These are phyloP conservation scores for Cercospora beticola DNA, from an alignment of 2,329 filamentous ascomycete genomes.

Conservation along the genomic window DNA sequence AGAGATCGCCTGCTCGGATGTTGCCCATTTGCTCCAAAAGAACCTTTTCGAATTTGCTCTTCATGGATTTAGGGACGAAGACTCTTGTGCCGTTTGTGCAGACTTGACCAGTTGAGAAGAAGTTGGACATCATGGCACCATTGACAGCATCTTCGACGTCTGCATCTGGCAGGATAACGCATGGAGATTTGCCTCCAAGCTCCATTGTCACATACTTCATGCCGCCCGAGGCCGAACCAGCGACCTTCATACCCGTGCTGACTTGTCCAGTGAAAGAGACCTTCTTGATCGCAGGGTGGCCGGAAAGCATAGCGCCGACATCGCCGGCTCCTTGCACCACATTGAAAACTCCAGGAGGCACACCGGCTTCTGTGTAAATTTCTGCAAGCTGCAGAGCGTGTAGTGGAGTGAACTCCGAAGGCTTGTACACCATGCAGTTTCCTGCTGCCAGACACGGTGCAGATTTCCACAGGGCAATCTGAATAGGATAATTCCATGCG, in stretches of 20 bases:
- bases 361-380: constrained; percentile 73
- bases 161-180: constrained; percentile 77
- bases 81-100: constrained; percentile 91
- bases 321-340: constrained; percentile 78
- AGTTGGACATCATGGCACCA: constrained; percentile 90
- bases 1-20: constrained; percentile 70
- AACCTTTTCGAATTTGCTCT: constrained; percentile 65
- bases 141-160: constrained; percentile 78
- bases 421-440: constrained; percentile 90
- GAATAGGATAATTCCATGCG: constrained; percentile 90
- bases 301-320: constrained; percentile 72
- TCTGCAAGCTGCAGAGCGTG: constrained; percentile 73
- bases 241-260: constrained; percentile 78
- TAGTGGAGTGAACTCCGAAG: constrained; percentile 82
- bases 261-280: constrained; percentile 90
- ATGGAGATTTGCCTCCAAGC: constrained; percentile 80
- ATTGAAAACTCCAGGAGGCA: constrained; percentile 83
- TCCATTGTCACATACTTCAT: constrained; percentile 96
- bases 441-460: constrained; percentile 81
- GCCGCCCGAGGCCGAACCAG: constrained; percentile 67
- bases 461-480: constrained; percentile 88
- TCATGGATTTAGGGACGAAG: constrained; percentile 69
- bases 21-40: constrained; percentile 69
- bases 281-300: constrained; percentile 73
- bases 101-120: constrained; percentile 86